These are phyloP conservation scores for Neopestalotiopsis sp. DNA, from an alignment of 2,329 filamentous ascomycete genomes.

Conservation along the genomic window DNA sequence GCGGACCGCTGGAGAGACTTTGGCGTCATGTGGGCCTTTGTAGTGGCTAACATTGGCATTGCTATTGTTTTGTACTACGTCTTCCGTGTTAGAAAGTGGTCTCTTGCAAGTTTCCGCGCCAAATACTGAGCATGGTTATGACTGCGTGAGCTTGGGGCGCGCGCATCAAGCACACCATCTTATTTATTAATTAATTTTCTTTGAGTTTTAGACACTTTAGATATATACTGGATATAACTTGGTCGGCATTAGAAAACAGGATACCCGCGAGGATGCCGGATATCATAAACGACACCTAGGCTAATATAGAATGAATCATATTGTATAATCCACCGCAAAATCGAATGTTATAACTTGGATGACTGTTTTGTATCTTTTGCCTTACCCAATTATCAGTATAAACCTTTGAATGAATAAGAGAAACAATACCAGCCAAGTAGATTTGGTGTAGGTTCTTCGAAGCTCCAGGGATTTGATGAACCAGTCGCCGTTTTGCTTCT, in stretches of 20 bases:
- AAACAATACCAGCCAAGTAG: not conserved
- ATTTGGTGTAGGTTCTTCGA: not conserved
- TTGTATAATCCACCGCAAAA: not conserved
- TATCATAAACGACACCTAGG: not conserved
- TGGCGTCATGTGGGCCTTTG: conserved; percentile 65
- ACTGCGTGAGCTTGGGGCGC: too few species aligned
- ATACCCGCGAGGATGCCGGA: not conserved
- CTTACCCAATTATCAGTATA: not conserved
- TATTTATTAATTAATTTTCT: too few species aligned
- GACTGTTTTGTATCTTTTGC: not conserved
- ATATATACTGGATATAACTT: not conserved
- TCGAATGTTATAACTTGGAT: not conserved
- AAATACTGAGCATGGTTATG: not conserved
- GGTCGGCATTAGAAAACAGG: too few species aligned
- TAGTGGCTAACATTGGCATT: conserved; percentile 60
- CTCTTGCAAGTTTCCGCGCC: not conserved
- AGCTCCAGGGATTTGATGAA: not conserved
- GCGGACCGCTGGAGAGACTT: conserved; percentile 71
- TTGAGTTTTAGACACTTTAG: too few species aligned
- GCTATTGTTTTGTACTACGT: conserved; percentile 63
- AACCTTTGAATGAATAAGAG: not conserved
- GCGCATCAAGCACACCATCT: too few species aligned
- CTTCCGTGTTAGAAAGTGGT: conserved; percentile 40
- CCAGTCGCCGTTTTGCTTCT: not conserved
- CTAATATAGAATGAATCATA: not conserved